phyloP scores from a whole-genome alignment of 2,329 filamentous ascomycete genomes.

The Cercospora beticola region DNA sequence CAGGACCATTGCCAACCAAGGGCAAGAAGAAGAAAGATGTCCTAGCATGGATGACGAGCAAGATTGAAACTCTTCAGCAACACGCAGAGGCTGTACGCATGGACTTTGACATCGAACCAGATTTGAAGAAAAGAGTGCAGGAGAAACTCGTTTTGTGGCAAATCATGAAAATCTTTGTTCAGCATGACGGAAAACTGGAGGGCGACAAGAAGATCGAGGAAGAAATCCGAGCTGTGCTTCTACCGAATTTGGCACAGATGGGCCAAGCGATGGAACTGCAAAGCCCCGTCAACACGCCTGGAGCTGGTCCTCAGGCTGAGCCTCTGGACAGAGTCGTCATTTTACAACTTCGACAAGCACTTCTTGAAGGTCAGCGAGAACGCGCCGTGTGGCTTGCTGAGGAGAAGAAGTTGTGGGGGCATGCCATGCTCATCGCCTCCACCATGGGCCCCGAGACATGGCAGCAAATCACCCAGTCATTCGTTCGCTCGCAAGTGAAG shows the following conservation, averaged over 20 bases:
- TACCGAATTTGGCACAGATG: conserved; percentile 53
- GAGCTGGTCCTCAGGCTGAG: conserved; percentile 53
- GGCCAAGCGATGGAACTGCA: conserved; percentile 40
- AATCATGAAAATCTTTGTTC: conserved; percentile 74
- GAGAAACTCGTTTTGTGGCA: conserved; percentile 89
- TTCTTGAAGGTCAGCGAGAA: conserved; percentile 80
- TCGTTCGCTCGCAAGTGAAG: conserved; percentile 94
- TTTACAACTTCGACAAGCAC: conserved; percentile 68
- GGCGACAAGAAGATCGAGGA: conserved; percentile 69
- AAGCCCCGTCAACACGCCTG: conserved; percentile 25
- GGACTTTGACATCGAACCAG: conserved; percentile 54
- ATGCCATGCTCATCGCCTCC: conserved; percentile 87
- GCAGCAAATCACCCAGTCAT: conserved; percentile 92
- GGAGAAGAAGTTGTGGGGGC: conserved; percentile 92
- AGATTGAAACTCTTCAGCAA: conserved; percentile 71
- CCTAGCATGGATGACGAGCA: conserved; percentile 72
- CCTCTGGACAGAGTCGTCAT: conserved; percentile 67
- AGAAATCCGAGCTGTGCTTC: conserved; percentile 71
- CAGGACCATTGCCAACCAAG: conserved; percentile 84
- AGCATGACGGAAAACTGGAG: conserved; percentile 80
- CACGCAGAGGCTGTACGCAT: conserved; percentile 48
- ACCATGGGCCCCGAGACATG: conserved; percentile 73
- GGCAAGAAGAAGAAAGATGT: conserved; percentile 97
- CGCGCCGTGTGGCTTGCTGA: conserved; percentile 91
- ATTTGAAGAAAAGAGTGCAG: conserved; percentile 67